Conservation (phyloP, 371 early-diverging fungal species). For the Zopfochytrium polystomum region DNA sequence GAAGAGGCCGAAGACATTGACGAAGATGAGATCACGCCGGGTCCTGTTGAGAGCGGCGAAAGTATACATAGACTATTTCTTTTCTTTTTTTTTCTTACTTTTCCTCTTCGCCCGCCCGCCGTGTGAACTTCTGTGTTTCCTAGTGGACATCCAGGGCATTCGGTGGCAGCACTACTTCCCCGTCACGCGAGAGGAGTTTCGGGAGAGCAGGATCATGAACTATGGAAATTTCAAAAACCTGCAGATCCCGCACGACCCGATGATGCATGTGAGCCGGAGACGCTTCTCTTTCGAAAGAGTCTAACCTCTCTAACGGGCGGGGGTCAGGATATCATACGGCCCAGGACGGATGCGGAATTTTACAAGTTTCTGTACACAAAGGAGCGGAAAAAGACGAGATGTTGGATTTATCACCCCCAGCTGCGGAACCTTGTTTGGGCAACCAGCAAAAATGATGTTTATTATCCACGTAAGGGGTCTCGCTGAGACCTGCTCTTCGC, state of each 20-base stretch:
- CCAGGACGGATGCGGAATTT: conserved; percentile 20
- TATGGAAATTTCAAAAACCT: conserved; percentile 36
- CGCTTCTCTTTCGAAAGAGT: neutral
- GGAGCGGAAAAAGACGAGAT: conserved; percentile 27
- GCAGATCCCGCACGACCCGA: conserved; percentile 14
- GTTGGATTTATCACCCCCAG: conserved; percentile 65
- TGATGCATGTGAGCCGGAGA: conserved; percentile 10
- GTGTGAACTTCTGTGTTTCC: too few relatives aligned
- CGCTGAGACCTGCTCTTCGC: conserved; percentile 69
- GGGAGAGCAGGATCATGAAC: conserved; percentile 25
- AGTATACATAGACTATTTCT: too few relatives aligned
- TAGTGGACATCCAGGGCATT: conserved; percentile 46
- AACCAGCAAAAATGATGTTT: conserved; percentile 68
- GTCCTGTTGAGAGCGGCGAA: too few relatives aligned
- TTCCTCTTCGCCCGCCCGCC: too few relatives aligned
- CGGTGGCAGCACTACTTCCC: conserved; percentile 28
- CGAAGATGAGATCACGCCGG: too few relatives aligned
- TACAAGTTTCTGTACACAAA: conserved; percentile 47
- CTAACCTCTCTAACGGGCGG: neutral
- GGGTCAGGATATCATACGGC: conserved; percentile 11
- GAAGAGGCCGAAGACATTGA: too few relatives aligned
- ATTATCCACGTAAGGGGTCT: conserved; percentile 52
- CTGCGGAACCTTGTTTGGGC: conserved; percentile 72
- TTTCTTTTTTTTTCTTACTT: too few relatives aligned
- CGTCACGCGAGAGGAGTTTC: conserved; percentile 29